Conservation (phyloP, 2,329 filamentous ascomycete species). For the Myriosclerotinia scirpicola region DNA sequence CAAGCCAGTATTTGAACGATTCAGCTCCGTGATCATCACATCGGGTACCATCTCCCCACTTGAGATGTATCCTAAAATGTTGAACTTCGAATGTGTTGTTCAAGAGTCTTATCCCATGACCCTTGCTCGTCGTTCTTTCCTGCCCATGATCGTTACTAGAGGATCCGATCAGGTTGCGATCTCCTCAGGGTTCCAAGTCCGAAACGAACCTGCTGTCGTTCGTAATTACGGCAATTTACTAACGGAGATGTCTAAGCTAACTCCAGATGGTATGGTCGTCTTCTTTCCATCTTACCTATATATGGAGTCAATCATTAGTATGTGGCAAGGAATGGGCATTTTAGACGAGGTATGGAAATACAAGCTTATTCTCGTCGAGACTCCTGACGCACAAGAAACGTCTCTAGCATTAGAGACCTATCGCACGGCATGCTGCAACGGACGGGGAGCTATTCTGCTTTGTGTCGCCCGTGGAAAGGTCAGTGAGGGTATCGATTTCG, state of each 20-base stretch:
- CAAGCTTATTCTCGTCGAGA: slow-evolving; percentile 97
- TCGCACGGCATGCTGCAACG: slow-evolving; percentile 95
- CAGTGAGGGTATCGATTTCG: slow-evolving; percentile 97
- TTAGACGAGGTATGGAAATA: slow-evolving; percentile 98
- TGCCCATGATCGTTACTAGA: slow-evolving; percentile 95
- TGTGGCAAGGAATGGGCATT: slow-evolving; percentile 99
- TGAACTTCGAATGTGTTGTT: slow-evolving; percentile 86
- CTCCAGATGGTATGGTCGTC: slow-evolving; percentile 96
- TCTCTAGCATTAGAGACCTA: slow-evolving; percentile 95
- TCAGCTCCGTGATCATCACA: slow-evolving; percentile 97
- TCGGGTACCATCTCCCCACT: slow-evolving; percentile 95
- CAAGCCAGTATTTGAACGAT: slow-evolving; percentile 94
- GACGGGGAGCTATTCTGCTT: slow-evolving; percentile 85
- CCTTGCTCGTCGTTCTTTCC: slow-evolving; percentile 86
- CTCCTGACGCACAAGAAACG: slow-evolving; percentile 94
- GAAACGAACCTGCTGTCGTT: slow-evolving; percentile 95
- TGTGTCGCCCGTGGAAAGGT: slow-evolving; percentile 98
- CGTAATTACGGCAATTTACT: slow-evolving; percentile 93
- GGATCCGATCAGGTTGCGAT: slow-evolving; percentile 93
- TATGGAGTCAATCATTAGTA: slow-evolving; percentile 98
- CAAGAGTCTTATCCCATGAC: slow-evolving; percentile 99
- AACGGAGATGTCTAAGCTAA: slow-evolving; percentile 93
- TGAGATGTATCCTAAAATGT: slow-evolving; percentile 99
- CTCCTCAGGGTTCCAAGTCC: slow-evolving; percentile 90
- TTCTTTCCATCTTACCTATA: slow-evolving; percentile 99